Conservation (phyloP, 108 stramenopile genomes). For the Aurantiochytrium sp. region DNA sequence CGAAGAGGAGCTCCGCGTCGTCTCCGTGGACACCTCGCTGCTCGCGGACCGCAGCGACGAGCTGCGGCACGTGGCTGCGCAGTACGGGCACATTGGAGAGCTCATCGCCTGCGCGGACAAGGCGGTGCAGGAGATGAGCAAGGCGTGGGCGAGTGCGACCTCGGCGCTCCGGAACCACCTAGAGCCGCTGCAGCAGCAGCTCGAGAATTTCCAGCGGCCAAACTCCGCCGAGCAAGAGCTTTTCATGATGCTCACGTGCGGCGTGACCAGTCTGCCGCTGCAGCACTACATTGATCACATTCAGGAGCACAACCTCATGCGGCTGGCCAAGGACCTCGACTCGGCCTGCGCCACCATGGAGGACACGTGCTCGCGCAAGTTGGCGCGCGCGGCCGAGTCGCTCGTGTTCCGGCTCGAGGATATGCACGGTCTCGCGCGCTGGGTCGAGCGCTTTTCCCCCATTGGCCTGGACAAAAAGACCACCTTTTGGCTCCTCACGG, state of each 20-base stretch:
- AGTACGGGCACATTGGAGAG: constrained; percentile 21
- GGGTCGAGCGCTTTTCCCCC: background rate
- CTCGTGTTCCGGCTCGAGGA: constrained; percentile 4
- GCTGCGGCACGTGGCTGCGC: constrained; percentile 1
- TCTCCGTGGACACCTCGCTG: background rate
- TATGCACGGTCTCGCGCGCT: background rate
- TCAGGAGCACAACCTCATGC: background rate
- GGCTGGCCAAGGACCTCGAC: background rate
- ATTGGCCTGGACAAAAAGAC: background rate
- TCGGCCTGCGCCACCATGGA: background rate
- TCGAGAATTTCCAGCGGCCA: background rate
- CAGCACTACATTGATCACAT: constrained; percentile 11
- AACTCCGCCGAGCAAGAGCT: constrained; percentile 23
- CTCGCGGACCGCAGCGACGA: background rate
- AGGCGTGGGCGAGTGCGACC: background rate
- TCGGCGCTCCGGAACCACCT: background rate
- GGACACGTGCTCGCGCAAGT: background rate
- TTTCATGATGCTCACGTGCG: constrained; percentile 28
- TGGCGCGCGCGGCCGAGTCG: background rate
- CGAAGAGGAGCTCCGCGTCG: background rate
- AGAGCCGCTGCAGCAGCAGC: constrained; percentile 17
- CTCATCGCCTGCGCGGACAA: background rate
- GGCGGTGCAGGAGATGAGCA: background rate
- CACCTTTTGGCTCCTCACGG: background rate
- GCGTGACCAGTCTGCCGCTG: constrained; percentile 13